Evolutionary conservation across 305 asterid genomes (phyloP), one percentile per base, ranked within the genome.

Genomic region (Solanum hybrid): DNA sequence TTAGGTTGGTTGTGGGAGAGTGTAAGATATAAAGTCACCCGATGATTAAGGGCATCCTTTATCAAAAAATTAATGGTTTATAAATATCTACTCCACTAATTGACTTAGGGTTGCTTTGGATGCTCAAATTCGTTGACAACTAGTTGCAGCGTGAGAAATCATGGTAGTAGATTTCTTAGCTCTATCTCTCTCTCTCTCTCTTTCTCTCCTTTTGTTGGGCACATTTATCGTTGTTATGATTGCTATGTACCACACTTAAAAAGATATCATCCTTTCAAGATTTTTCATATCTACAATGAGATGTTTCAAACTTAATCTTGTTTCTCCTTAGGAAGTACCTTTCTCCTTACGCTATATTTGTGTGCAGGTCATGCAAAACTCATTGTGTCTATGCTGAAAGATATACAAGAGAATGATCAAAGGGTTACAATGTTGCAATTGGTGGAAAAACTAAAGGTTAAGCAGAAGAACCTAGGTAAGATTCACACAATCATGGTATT

Each of bases 361-460:
- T 89, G 40, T 95, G 92, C 94, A 97, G 99, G 92, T 90, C 98
- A 94, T 91, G 96, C 98, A 90, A 96, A 94, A 91, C 34, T 89
- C 76, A 90, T 96, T 89, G 92, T 96, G 76, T 95, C 98, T 46
- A 61, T 94, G 61, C 89, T 97, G 95, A 95, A 95, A 94, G 96
- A 95, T 90, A 90, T 93, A 89, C 97, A 95, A 92, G 95, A 93
- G 91, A 96, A 94, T 89, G 98, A 95, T 90, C 99, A 95, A 92
- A 94, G 97, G 91, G 90, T 92, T 69, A 96, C 99, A 64, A 92
- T 97, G 94, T 90, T 97, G 97, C 98, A 96, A 91, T 90, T 97
- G 91, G 98, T 96, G 92, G 98, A 96, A 90, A 97, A 95, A 91
- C 88, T 97, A 94, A 96, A 95, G 95, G 92, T 88, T 73, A 95